Percentiles rank a stretch among this genome's conserved stretches.
These are phyloP conservation scores for Arthrobotrys megalospora DNA, from an alignment of 2,329 filamentous ascomycete genomes.

Conservation along the genomic window DNA sequence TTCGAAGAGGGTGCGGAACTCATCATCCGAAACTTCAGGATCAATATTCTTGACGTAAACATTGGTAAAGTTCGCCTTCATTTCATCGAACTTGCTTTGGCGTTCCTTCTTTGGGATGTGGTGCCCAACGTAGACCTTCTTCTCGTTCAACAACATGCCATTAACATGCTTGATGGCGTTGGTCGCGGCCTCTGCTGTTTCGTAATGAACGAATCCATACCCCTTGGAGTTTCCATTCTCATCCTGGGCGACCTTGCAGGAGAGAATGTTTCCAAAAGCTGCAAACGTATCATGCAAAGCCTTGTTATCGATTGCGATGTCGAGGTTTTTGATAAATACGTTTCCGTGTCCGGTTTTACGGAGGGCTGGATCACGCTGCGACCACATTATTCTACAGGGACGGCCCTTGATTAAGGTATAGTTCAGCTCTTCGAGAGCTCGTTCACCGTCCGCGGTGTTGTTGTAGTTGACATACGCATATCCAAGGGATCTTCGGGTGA, in stretches of 20 bases:
- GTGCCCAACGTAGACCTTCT: slow-evolving; percentile 99
- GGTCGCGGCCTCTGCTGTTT: slow-evolving; percentile 96
- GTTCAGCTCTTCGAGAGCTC: slow-evolving; percentile 98
- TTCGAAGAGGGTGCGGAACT: slow-evolving; percentile 95
- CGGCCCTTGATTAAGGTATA: slow-evolving; percentile 99
- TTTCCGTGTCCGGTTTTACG: slow-evolving; percentile 99
- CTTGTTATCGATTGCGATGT: slow-evolving; percentile 99
- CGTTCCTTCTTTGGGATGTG: slow-evolving; percentile 99
- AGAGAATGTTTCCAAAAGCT: slow-evolving; percentile 98
- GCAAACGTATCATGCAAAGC: slow-evolving; percentile 99
- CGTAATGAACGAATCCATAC: slow-evolving; percentile 99
- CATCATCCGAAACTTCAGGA: slow-evolving; percentile 86
- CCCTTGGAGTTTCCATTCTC: slow-evolving; percentile 97
- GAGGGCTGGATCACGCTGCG: slow-evolving; percentile 97
- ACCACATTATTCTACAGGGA: slow-evolving; percentile 99
- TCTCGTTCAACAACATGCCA: slow-evolving; percentile 99
- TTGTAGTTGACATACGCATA: slow-evolving; percentile 99
- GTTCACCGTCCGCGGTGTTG: slow-evolving; percentile 94
- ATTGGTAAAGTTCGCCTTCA: slow-evolving; percentile 99
- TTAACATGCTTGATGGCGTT: slow-evolving; percentile 99
- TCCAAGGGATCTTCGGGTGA: slow-evolving; percentile 97
- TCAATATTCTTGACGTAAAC: slow-evolving; percentile 99
- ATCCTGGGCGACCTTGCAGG: slow-evolving; percentile 99
- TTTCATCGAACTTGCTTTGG: slow-evolving; percentile 99
- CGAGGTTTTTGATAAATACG: slow-evolving; percentile 99